A percentile compares a stretch with the other conserved stretches of the same genome.
phyloP scores from a whole-genome alignment of 306 rosid species.

The Coriaria nepalensis region DNA sequence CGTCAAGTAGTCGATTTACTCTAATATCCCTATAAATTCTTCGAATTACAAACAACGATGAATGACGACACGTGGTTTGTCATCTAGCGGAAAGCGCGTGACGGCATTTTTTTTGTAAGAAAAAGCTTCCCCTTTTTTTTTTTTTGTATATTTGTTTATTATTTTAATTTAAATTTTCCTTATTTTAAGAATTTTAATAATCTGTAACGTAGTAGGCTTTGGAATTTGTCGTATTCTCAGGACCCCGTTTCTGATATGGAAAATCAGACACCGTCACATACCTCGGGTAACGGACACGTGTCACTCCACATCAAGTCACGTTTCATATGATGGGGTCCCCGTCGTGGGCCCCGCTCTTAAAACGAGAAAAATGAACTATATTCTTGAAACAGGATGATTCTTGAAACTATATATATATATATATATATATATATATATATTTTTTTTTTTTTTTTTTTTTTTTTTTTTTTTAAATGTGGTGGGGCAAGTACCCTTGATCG shows the following conservation, averaged over 20 bases:
- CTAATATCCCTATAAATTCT: conserved; percentile 9
- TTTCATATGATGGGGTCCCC: conserved; percentile 15
- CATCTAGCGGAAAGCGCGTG: conserved; percentile 38
- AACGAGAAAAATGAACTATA: too few relatives aligned
- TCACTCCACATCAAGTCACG: conserved; percentile 12
- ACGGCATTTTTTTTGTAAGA: conserved; percentile 62
- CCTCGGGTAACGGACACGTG: conserved; percentile 31
- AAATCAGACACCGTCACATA: too few relatives aligned
- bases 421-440: too few relatives aligned
- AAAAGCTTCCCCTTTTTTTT: conserved; percentile 1
- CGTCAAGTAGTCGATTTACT: neutral
- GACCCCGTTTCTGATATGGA: conserved; percentile 20
- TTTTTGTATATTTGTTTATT: neutral
- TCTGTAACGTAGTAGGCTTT: conserved; percentile 20
- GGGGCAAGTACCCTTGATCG: neutral
- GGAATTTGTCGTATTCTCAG: conserved; percentile 48
- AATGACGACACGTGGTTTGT: conserved; percentile 50
- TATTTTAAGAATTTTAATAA: neutral
- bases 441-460: conserved; percentile 17
- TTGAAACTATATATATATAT: too few relatives aligned
- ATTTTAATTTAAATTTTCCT: too few relatives aligned
- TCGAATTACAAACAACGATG: conserved; percentile 15
- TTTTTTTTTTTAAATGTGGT: conserved; percentile 6
- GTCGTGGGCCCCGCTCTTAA: conserved; percentile 17
- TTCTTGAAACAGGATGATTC: too few relatives aligned